A percentile compares a stretch with the other conserved stretches of the same genome.
phyloP scores from a whole-genome alignment of 2,329 filamentous ascomycete genomes.

The Elsinoe perseae region DNA sequence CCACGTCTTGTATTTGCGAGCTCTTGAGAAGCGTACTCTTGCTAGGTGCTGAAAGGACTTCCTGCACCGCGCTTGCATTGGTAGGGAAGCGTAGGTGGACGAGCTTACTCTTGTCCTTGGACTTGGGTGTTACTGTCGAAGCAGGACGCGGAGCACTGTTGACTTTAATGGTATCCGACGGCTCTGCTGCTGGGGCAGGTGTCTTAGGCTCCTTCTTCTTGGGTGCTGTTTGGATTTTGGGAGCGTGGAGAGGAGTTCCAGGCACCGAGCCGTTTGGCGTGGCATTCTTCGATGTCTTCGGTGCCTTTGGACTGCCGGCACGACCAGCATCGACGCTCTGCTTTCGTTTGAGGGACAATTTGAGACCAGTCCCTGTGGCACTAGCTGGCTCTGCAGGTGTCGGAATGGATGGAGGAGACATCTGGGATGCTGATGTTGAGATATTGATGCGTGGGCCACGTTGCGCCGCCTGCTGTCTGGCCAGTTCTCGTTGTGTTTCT shows the following conservation, averaged over 20 bases:
- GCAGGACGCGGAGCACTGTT: neutral
- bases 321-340: constrained; percentile 19
- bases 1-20: neutral
- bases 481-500: constrained; percentile 8
- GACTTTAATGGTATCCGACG: constrained; percentile 6
- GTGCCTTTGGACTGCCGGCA: constrained; percentile 24
- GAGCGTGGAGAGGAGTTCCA: constrained; percentile 14
- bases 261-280: constrained; percentile 17
- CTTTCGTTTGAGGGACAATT: constrained; percentile 27
- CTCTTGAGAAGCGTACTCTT: neutral
- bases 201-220: constrained; percentile 15
- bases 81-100: constrained; percentile 14
- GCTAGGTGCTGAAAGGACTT: neutral
- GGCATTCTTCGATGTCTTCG: constrained; percentile 21
- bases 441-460: neutral
- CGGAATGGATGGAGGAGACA: constrained; percentile 19
- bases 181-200: neutral
- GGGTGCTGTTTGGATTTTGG: constrained; percentile 4
- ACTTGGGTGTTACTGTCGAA: neutral
- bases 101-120: neutral
- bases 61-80: neutral
- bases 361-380: constrained; percentile 16
- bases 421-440: neutral
- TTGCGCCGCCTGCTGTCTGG: constrained; percentile 13
- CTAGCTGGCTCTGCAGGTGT: constrained; percentile 10